Conservation (phyloP, 129 eudicot genomes). For the Pseudognaphalium luteoalbum region DNA sequence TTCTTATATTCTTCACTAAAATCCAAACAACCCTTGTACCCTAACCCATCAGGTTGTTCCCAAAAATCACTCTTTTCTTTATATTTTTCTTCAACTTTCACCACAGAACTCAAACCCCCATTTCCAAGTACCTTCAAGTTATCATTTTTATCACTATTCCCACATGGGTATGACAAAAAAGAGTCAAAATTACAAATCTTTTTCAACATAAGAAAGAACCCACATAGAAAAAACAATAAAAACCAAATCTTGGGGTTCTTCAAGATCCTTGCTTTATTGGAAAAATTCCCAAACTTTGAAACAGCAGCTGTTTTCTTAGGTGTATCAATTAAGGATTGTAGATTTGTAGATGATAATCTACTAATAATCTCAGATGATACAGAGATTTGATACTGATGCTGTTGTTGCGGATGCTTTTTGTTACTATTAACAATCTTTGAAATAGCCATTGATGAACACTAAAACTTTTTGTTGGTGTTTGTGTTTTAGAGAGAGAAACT, state of each 20-base stretch:
- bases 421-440: constrained; percentile 41
- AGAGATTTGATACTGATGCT: constrained; percentile 53
- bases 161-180: constrained; percentile 61
- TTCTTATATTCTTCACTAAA: constrained; percentile 57
- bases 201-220: constrained; percentile 45
- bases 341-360: constrained; percentile 64
- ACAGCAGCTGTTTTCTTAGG: constrained; percentile 61
- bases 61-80: constrained; percentile 57
- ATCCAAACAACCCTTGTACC: constrained; percentile 76
- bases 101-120: constrained; percentile 34
- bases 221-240: constrained; percentile 43
- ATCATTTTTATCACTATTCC: constrained; percentile 19
- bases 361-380: constrained; percentile 76
- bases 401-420: constrained; percentile 47
- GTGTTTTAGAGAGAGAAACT: neutral
- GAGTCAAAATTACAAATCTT: constrained; percentile 50
- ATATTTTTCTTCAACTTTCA: constrained; percentile 19
- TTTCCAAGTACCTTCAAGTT: constrained; percentile 16
- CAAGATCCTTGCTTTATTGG: constrained; percentile 31
- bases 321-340: constrained; percentile 57
- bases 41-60: constrained; percentile 83
- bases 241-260: constrained; percentile 54
- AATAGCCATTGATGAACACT: constrained; percentile 45
- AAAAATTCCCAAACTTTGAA: constrained; percentile 15
- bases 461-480: constrained; percentile 13